Evolutionary conservation across 2,329 filamentous ascomycete species (phyloP), one percentile per base, ranked within the genome.

Genomic region (Dactylellina haptotyla): DNA sequence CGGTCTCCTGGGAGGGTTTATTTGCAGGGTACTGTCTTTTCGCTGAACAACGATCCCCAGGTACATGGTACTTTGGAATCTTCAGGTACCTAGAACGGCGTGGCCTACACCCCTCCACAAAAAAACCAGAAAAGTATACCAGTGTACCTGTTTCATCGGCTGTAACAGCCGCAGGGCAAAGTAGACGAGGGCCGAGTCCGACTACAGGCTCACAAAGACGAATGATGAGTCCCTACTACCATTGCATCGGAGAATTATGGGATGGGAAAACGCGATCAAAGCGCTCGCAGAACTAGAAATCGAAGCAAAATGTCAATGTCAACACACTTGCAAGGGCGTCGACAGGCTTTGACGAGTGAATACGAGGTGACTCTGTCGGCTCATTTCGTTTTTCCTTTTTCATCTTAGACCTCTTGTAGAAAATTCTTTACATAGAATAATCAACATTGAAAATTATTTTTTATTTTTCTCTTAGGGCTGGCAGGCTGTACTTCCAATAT

Each of bases 201-300:
- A 41, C 53, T 18, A 58, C 48, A 57, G 43, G 45, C 30, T 57
- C 48, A 50, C 50, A 39, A 41, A 41, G 51, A 41, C 51, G 51
- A 63, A 51, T 32, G 16, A 43, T 39, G 64, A 51, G 41, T 61
- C 53, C 57, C 50, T 43, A 58, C 46, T 58, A 66, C 62, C 62
- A 66, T 51, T 51, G 41, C 37, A 56, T 71, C 66, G 66, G 66
- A 71, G 58, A 71, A 58, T 64, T 71, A 45, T 57, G 37, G 12
- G 30, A 26, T 48, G 32, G 61, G 48, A 54, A 58, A 41, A 59
- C 26, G 66, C 67, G 67, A 72, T 46, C 67, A 72, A 64, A 72
- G 66, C 66, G 66, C 48, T 71, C 45, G 66, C 66, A 53, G 58
- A 64, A 64, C 66, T 23, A 64, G 66, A 71, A 71, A 64, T 59